Base-by-base conservation (phyloP, 2,329 filamentous ascomycete genomes). In the Colletotrichum scovillei region DNA sequence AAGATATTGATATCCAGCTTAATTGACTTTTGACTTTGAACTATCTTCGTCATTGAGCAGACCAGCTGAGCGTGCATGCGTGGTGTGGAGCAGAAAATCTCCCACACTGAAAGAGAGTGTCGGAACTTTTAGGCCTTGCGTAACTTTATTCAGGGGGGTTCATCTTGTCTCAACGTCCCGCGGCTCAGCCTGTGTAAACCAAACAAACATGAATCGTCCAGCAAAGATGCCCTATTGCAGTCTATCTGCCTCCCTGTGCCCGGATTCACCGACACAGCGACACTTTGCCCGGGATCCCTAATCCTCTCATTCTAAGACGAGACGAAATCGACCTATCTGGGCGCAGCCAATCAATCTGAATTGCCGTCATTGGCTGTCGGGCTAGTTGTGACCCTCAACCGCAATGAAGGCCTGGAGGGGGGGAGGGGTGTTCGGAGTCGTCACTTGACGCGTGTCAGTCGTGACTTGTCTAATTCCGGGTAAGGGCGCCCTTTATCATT, bases 391-490 rank as follows among this genome's bases (percentile, higher is more conserved):
- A 8, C 14, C 59, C 67, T 49, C 59, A 19, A 3, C 5, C 14
- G 19, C 7, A 24, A 49, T 69, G 35, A 26, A 63, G 66, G 24
- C 52, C 52, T 24, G 14, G 30, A 35, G 22, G 24, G 26, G 11
- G 58, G 35, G 11, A 49, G 38, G 38, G 38, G 38, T 28, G 24
- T 24, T 30, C 14, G 26, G 24, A 62, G 58, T 62, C 58, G 58
- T 62, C 58, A 62, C 38, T 49, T 35, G 58, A 62, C 58, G 58
- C 58, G 58, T 62, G 58, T 62, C 38, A 49, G 22, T 49, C 35
- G 7, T 28, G 22, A 30, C 53, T 57, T 30, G 22, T 60, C 22
- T 19, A 11, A 24, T 62, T 30, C 38, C 12, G 38, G 24, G 24
- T 14, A 49, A 26, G 16, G 38, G 22, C 14, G 22, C 35, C 38